Evolutionary conservation across 495 filamentous ascomycete species (phyloP).

Genomic region (Neurospora tetrasperma): DNA sequence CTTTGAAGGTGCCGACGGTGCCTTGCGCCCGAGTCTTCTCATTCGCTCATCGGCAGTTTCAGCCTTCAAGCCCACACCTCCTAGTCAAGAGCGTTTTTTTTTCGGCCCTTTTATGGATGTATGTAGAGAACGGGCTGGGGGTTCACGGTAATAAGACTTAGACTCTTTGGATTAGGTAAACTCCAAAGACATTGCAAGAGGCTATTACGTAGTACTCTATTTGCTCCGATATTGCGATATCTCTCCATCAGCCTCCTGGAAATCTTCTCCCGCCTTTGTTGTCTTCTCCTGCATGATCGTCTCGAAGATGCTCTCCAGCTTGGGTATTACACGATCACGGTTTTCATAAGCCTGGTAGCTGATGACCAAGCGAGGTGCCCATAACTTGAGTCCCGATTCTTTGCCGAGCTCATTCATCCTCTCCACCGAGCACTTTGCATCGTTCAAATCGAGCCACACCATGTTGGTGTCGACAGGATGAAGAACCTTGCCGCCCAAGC

Average conservation of each 20-base stretch:
- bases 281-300: constrained; percentile 21
- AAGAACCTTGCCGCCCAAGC: constrained; percentile 47
- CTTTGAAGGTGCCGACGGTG: not conserved
- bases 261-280: not conserved
- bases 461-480: constrained; percentile 81
- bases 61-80: not conserved
- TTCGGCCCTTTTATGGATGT: not conserved
- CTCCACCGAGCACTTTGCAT: constrained; percentile 30
- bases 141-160: not conserved
- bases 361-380: constrained; percentile 46
- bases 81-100: not conserved
- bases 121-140: not conserved
- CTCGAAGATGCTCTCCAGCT: constrained; percentile 39
- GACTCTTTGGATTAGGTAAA: not conserved
- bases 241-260: constrained; percentile 3
- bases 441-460: constrained; percentile 78
- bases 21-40: not conserved
- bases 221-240: constrained; percentile 16
- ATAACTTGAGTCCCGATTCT: constrained; percentile 44
- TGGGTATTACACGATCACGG: constrained; percentile 37
- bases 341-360: constrained; percentile 52
- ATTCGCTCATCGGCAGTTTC: not conserved
- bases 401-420: constrained; percentile 39
- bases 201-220: not conserved
- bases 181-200: not conserved